Evolutionary conservation across 192 early-diverging fungal species (phyloP), one percentile per base, ranked within the genome.

Genomic region (Kickxella alabastrina): DNA sequence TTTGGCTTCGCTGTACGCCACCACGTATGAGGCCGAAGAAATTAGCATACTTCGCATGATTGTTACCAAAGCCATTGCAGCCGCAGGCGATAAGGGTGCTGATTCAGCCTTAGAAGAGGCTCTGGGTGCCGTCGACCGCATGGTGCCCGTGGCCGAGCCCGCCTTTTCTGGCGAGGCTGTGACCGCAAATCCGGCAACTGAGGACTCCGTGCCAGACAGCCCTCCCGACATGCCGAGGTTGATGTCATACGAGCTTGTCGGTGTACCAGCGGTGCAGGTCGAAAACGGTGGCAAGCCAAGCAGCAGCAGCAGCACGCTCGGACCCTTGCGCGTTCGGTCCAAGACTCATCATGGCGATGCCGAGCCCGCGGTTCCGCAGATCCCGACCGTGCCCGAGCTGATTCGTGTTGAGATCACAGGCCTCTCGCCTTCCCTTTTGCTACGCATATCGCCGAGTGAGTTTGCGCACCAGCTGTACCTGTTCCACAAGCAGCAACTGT

Each of bases 391-490:
- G 15, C 71, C 71, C 2, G 73, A 76, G 61, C 61, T 76, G n/a
- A 45, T 62, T 9, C 66, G 66, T n/a, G 60, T 76, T 3, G 61
- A 80, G 21, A 71, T 79, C 18, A 84, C 80, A 0, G 87, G 87
- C 0, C 62, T 89, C 31, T 79, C 79, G 7, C 83, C 84, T 10
- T 69, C 79, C 5, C 49, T 87, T 10, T 80, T 89, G 49, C 65
- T 89, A 19, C 73, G 68, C 17, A 59, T 89, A 10, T 45, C 75
- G 23, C 82, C 87, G 3, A 41, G 46, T 1, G 79, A 81, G 38
- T 80, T 89, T 67, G 81, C 87, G 13, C 69, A 83, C 25, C 87
- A 89, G 54, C 63, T 89, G 34, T 85, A 86, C 32, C 47, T 82
- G 26, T 89, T 83, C 59, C 87, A 89, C 68, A 65, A 53, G 51